phyloP scores from a whole-genome alignment of 306 rosid species.

The Medicago truncatula region MtrunA17r5.0-ANR NC_053044.1:10877501-10878000 shows the following conservation, averaged over 20 bases:
- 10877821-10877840: constrained; percentile 33
- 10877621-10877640: constrained; percentile 25
- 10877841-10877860: neutral
- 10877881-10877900: constrained; percentile 5
- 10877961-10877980: neutral
- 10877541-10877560: constrained; percentile 87
- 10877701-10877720: constrained; percentile 91
- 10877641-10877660: constrained; percentile 80
- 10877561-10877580: constrained; percentile 62
- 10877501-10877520: constrained; percentile 91
- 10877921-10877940: neutral
- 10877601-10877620: constrained; percentile 20
- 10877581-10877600: neutral
- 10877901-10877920: constrained; percentile 11
- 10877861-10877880: neutral
- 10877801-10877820: constrained; percentile 20
- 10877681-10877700: constrained; percentile 92
- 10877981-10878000: neutral
- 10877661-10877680: constrained; percentile 99
- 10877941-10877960: neutral
- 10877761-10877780: constrained; percentile 24
- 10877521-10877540: constrained; percentile 94
- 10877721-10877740: constrained; percentile 63
- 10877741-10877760: constrained; percentile 27
- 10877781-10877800: neutral